These are phyloP conservation scores for Hypoxylon sp. DNA, from an alignment of 2,329 filamentous ascomycete genomes.

Conservation along the genomic window DNA sequence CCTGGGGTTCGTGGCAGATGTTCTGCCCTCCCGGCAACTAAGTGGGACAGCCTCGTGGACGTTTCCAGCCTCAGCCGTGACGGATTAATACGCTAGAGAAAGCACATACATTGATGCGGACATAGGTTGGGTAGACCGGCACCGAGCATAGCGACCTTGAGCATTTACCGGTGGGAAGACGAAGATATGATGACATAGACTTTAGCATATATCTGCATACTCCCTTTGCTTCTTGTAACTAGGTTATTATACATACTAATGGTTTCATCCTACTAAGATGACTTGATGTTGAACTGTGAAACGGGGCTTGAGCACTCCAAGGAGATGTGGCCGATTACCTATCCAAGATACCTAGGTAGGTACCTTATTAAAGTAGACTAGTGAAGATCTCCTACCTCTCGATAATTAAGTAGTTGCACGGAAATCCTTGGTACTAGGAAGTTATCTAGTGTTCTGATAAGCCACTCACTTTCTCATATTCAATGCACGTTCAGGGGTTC, in stretches of 20 bases:
- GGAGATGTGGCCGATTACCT: too few relatives aligned
- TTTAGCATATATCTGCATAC: neutral
- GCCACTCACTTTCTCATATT: too few relatives aligned
- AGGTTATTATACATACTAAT: conserved; percentile 4
- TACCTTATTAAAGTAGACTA: too few relatives aligned
- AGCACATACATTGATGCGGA: conserved; percentile 1
- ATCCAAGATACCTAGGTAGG: too few relatives aligned
- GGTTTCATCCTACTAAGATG: neutral
- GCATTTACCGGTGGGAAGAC: conserved; percentile 14
- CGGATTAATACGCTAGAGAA: neutral
- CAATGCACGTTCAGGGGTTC: too few relatives aligned
- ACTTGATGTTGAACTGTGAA: neutral
- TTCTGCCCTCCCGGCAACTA: conserved; percentile 13
- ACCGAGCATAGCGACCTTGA: conserved; percentile 11
- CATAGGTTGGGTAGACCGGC: neutral
- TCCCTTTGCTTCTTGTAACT: conserved; percentile 6
- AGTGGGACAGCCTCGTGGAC: neutral
- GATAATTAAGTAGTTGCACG: too few relatives aligned
- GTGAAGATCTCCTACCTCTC: too few relatives aligned
- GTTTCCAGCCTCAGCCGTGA: neutral
- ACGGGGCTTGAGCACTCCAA: neutral
- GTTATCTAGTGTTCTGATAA: too few relatives aligned
- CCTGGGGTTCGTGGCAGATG: conserved; percentile 23
- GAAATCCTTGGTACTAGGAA: too few relatives aligned
- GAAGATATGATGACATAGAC: neutral